Conservation (phyloP, 2,329 filamentous ascomycete genomes). For the Anisogramma anomala region DNA sequence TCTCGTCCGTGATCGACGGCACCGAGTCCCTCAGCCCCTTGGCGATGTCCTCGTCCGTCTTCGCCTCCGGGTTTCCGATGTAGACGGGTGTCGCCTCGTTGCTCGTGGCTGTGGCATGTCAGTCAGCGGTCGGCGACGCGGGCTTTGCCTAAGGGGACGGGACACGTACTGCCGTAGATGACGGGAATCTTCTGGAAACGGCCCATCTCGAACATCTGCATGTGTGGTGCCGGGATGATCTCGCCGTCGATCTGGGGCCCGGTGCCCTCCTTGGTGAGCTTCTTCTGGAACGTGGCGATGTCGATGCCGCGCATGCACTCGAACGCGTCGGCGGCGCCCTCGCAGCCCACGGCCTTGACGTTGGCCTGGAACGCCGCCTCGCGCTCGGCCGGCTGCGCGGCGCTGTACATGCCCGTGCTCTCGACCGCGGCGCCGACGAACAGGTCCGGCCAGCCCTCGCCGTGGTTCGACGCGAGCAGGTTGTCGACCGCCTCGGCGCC, state of each 20-base stretch:
- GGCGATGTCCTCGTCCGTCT: constrained; percentile 1
- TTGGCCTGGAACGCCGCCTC: constrained; percentile 1
- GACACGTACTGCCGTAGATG: constrained; percentile 1
- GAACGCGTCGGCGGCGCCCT: constrained; percentile 1
- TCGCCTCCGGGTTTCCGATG: constrained; percentile 3
- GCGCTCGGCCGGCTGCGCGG: constrained; percentile 1
- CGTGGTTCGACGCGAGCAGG: constrained; percentile 7
- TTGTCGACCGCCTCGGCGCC: constrained; percentile 4
- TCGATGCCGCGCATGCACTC: constrained; percentile 6
- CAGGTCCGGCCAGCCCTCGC: constrained; percentile 1
- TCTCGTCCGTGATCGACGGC: constrained; percentile 1
- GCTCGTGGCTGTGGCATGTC: neutral
- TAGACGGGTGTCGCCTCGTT: constrained; percentile 4
- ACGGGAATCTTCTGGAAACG: constrained; percentile 8
- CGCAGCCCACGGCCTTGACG: constrained; percentile 3
- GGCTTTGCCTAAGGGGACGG: neutral
- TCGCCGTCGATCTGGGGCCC: constrained; percentile 1
- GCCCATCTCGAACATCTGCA: constrained; percentile 6
- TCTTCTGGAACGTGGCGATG: constrained; percentile 5
- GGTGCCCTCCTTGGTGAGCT: constrained; percentile 2
- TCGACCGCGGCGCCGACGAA: constrained; percentile 2
- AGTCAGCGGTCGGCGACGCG: too few relatives aligned
- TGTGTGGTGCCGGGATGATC: constrained; percentile 2
- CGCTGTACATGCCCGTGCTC: constrained; percentile 5
- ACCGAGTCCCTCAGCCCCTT: neutral